phyloP scores from a whole-genome alignment of 1,139 yeast genomes.

The Wickerhamomyces sp. region DNA sequence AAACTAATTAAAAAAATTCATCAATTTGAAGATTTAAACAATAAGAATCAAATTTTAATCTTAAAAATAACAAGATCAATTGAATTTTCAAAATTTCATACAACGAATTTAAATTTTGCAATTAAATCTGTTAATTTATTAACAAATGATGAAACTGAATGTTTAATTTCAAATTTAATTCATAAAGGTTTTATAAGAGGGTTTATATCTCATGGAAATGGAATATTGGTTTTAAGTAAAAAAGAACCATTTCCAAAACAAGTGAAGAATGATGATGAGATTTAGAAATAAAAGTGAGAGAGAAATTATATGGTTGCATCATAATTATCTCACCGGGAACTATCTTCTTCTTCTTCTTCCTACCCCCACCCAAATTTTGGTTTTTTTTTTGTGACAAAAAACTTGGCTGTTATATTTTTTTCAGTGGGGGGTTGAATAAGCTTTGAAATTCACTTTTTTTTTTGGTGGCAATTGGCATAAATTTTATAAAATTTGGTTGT shows the following conservation, averaged over 20 bases:
- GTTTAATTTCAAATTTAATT: conserved; percentile 65
- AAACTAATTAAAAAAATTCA: conserved; percentile 49
- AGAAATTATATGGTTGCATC: no score
- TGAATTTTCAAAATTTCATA: conserved; percentile 30
- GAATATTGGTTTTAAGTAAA: conserved; percentile 73
- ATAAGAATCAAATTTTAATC: conserved; percentile 39
- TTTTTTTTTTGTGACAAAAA: no score
- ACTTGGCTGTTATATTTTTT: no score
- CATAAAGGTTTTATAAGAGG: conserved; percentile 66
- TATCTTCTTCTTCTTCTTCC: no score
- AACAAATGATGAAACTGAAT: conserved; percentile 54
- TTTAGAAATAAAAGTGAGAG: neutral
- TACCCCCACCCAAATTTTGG: no score
- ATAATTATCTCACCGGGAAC: no score
- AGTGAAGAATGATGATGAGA: conserved; percentile 5
- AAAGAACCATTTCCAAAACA: conserved; percentile 62
- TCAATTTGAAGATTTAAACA: conserved; percentile 27
- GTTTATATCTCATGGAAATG: conserved; percentile 71
- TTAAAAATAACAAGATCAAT: conserved; percentile 44
- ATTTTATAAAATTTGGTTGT: no score
- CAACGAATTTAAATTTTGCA: conserved; percentile 1
- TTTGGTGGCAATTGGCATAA: no score
- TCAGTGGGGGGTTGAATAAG: no score
- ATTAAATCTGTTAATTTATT: conserved; percentile 6
- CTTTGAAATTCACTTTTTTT: no score